Percentiles rank a stretch among this genome's conserved stretches.
phyloP scores from a whole-genome alignment of 177 flowering plant genomes.

The Tripterygium wilfordii region DNA sequence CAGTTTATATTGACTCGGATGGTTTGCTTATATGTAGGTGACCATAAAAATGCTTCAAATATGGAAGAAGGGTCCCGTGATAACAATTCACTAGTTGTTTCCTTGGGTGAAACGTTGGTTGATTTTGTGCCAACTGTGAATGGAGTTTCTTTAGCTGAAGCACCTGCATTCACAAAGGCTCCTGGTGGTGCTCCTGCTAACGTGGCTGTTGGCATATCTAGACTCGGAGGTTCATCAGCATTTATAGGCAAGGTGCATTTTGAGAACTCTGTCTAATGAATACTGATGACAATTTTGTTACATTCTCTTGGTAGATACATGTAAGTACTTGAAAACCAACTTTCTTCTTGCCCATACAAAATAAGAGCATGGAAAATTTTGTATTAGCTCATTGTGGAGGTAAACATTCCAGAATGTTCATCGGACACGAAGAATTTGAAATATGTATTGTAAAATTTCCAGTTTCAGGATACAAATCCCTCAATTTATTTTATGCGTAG shows the following conservation, averaged over 20 bases:
- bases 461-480: too few relatives aligned
- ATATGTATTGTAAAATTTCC: too few relatives aligned
- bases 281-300: too few relatives aligned
- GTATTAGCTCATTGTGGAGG: too few relatives aligned
- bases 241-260: constrained; percentile 40
- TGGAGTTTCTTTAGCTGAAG: constrained; percentile 47
- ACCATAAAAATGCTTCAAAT: constrained; percentile 2
- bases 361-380: too few relatives aligned
- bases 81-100: constrained; percentile 28
- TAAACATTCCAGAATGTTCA: too few relatives aligned
- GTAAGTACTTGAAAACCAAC: too few relatives aligned
- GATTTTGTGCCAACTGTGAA: constrained; percentile 43
- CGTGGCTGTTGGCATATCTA: constrained; percentile 40
- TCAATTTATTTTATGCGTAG: too few relatives aligned
- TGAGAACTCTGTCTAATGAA: not conserved
- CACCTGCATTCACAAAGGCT: constrained; percentile 40
- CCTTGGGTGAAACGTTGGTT: constrained; percentile 47
- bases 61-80: constrained; percentile 3
- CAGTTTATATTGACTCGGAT: too few relatives aligned
- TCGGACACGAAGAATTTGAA: too few relatives aligned
- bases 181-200: constrained; percentile 54
- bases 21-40: constrained; percentile 6
- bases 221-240: constrained; percentile 42
- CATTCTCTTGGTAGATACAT: too few relatives aligned
- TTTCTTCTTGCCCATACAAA: too few relatives aligned